Evolutionary conservation across 345 rosid species (phyloP), one percentile per base, ranked within the genome.

Genomic region (Eucalyptus pumila): DNA sequence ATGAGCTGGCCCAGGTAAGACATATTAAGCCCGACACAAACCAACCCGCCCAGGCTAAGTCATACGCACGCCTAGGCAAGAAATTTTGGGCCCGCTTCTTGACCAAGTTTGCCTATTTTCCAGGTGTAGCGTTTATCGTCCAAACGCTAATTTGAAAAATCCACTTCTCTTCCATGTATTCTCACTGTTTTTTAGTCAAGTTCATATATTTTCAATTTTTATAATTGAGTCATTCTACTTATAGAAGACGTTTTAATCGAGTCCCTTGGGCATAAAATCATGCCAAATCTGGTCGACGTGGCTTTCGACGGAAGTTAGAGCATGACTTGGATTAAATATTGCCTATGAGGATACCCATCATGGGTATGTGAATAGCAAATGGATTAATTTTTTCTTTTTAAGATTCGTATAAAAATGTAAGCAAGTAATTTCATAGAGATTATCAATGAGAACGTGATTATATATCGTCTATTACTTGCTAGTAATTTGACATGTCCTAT

Each of bases 291-390:
- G 23, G 44, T 37, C 14, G 4, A 19, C 14, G 1, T 34, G 45
- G 26, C 14, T 72, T 34, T 2, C 8, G 1, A 72, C 1, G 19
- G 27, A 37, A 4, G 14, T 19, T 6, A 19, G 26, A 37, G 44
- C 12, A 12, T 37, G 45, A 72, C 26, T 40, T 37, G 45, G 13
- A 72, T 72, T 37, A 72, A 16, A 37, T 72, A 9, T 72, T 72
- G 14, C 5, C 1, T 11, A 21, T 8, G 32, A 17, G 11, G 7
- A 16, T 67, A 15, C 23, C 12, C 81, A 0, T 6, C 8, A 1
- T 11, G 27, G 45, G 3, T 27, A 1, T 6, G 83, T 72, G 27
- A 21, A 72, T 6, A 19, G 23, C 1, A 23, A 37, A 72, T 37
- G 14, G 27, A 37, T 72, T 1, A 32, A 3, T 16, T 30, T 30